A percentile compares a stretch with the other conserved stretches of the same genome.
phyloP scores from a whole-genome alignment of 805 yeast genomes.

The Yarrowia sp. region DNA sequence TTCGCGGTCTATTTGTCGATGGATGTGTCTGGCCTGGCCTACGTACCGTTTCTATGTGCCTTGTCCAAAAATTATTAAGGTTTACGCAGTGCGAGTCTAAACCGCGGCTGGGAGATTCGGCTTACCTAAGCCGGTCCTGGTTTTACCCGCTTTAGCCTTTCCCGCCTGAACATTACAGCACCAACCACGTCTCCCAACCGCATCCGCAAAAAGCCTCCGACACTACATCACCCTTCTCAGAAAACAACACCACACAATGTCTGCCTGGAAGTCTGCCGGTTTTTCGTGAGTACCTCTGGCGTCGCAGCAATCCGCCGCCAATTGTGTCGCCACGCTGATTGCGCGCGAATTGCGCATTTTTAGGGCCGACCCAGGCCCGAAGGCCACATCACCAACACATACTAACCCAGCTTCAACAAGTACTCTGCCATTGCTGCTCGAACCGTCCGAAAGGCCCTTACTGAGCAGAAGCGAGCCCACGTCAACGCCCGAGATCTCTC shows the following conservation, averaged over 20 bases:
- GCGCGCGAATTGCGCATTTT: background rate
- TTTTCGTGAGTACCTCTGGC: conserved; percentile 35
- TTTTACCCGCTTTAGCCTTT: background rate
- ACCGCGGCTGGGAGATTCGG: too few species aligned
- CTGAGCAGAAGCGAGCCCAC: conserved; percentile 75
- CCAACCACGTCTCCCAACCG: conserved; percentile 24
- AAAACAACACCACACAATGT: conserved; percentile 28
- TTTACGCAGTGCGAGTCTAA: conserved; percentile 21
- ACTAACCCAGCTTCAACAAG: conserved; percentile 61
- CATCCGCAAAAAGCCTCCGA: conserved; percentile 20
- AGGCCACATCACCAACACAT: background rate
- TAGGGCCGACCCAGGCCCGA: background rate
- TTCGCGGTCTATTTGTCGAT: background rate
- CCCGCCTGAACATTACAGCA: conserved; percentile 12
- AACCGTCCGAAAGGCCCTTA: conserved; percentile 81
- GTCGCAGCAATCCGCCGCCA: background rate
- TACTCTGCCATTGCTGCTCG: conserved; percentile 89
- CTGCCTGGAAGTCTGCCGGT: conserved; percentile 44
- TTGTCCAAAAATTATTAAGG: conserved; percentile 13
- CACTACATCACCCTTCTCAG: conserved; percentile 25
- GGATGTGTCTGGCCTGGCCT: background rate
- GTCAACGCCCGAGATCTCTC: conserved; percentile 66
- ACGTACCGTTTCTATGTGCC: background rate
- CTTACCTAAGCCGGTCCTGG: background rate
- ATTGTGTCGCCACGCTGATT: background rate